A percentile compares a stretch with the other conserved stretches of the same genome.
phyloP scores from a whole-genome alignment of 1,139 yeast genomes.

The Arxiozyma heterogenica region DNA sequence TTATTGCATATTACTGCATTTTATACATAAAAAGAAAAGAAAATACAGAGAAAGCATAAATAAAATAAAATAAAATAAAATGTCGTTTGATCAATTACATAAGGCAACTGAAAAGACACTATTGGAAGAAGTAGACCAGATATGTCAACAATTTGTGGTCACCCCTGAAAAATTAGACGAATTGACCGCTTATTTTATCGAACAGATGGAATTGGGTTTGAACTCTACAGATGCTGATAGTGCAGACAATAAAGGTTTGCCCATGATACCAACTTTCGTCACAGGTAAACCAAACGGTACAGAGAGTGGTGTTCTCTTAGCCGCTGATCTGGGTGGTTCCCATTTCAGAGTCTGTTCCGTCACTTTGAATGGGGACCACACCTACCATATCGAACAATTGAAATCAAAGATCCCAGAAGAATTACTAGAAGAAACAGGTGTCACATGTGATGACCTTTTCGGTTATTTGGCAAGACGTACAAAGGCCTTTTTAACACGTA shows the following conservation, averaged over 20 bases:
- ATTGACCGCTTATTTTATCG: constrained; percentile 56
- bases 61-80: constrained; percentile 2
- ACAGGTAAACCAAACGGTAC: constrained; percentile 73
- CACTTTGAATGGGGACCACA: constrained; percentile 66
- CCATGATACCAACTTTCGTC: constrained; percentile 85
- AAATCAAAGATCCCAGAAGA: constrained; percentile 69
- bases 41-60: no score
- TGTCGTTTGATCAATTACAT: constrained; percentile 27
- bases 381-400: constrained; percentile 60
- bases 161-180: constrained; percentile 43
- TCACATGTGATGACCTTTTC: constrained; percentile 52
- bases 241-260: constrained; percentile 38
- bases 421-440: constrained; percentile 43
- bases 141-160: constrained; percentile 49
- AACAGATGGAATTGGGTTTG: constrained; percentile 57
- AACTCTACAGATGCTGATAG: constrained; percentile 33
- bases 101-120: constrained; percentile 18
- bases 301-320: constrained; percentile 67
- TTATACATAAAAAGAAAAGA: no score
- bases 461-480: constrained; percentile 65
- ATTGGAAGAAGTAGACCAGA: constrained; percentile 36
- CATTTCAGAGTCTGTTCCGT: constrained; percentile 87
- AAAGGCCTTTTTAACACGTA: constrained; percentile 49
- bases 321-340: constrained; percentile 85
- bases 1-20: no score